Evolutionary conservation across 1,139 yeast genomes (phyloP).

Genomic region (Pichia norvegensis): DNA sequence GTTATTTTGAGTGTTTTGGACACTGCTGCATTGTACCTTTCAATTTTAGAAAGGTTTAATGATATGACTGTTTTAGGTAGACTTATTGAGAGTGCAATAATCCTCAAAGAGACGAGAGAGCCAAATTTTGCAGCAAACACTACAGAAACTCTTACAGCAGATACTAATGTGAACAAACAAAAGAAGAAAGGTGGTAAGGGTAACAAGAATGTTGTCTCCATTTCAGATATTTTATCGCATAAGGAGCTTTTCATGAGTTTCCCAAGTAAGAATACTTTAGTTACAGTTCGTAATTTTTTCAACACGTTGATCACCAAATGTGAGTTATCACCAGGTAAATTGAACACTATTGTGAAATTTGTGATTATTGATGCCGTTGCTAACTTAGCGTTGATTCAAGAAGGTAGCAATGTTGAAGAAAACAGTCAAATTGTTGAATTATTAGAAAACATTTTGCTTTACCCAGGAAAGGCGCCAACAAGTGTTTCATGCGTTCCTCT

Average conservation of each 20-base stretch:
- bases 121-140: constrained; percentile 13
- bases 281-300: constrained; percentile 42
- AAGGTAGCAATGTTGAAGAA: constrained; percentile 26
- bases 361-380: constrained; percentile 42
- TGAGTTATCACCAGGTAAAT: constrained; percentile 54
- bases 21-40: constrained; percentile 29
- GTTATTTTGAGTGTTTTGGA: constrained; percentile 30
- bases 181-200: constrained; percentile 16
- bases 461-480: constrained; percentile 43
- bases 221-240: constrained; percentile 68
- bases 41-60: constrained; percentile 30
- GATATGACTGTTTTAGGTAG: constrained; percentile 38
- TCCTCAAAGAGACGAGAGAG: constrained; percentile 38
- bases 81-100: constrained; percentile 40
- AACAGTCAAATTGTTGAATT: constrained; percentile 31
- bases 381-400: constrained; percentile 6
- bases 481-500: constrained; percentile 51
- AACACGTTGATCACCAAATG: constrained; percentile 41
- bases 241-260: constrained; percentile 46
- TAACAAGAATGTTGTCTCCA: constrained; percentile 35
- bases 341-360: constrained; percentile 54
- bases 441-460: constrained; percentile 47
- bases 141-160: constrained; percentile 15
- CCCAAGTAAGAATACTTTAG: constrained; percentile 34
- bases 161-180: constrained; percentile 19